A percentile compares a stretch with the other conserved stretches of the same genome.
phyloP scores from a whole-genome alignment of 192 early-diverging fungal genomes.

The Coemansia sp. region DNA sequence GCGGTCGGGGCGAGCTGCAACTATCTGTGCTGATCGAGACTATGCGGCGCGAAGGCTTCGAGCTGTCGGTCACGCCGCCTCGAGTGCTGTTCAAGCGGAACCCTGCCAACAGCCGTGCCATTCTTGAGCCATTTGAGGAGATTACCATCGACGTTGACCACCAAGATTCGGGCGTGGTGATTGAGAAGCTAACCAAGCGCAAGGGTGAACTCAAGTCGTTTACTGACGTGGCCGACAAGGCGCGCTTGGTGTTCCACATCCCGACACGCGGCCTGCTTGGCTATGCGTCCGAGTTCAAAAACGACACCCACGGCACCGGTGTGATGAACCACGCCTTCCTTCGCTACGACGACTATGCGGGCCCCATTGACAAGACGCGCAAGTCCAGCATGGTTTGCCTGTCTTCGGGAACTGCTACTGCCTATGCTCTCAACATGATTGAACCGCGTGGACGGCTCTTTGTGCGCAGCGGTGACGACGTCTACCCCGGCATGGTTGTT shows the following conservation, averaged over 20 bases:
- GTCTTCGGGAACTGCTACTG: slow-evolving; percentile 65
- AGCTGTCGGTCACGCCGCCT: slow-evolving; percentile 78
- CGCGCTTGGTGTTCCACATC: slow-evolving; percentile 75
- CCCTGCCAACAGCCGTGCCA: slow-evolving; percentile 51
- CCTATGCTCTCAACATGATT: slow-evolving; percentile 72
- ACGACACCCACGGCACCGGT: slow-evolving; percentile 82
- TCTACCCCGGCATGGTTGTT: slow-evolving; percentile 86
- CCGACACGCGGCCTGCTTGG: slow-evolving; percentile 82
- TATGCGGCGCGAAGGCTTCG: slow-evolving; percentile 87
- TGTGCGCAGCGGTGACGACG: slow-evolving; percentile 68
- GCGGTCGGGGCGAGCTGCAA: slow-evolving; percentile 86
- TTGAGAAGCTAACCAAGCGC: slow-evolving; percentile 81
- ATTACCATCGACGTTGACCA: slow-evolving; percentile 79
- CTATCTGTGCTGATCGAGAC: slow-evolving; percentile 85
- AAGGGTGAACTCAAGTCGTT: slow-evolving; percentile 82
- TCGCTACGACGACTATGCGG: slow-evolving; percentile 71
- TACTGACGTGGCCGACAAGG: slow-evolving; percentile 67
- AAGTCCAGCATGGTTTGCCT: slow-evolving; percentile 78
- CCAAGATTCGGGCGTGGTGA: slow-evolving; percentile 69
- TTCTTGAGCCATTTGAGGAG: slow-evolving; percentile 82
- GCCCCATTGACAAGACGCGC: slow-evolving; percentile 69
- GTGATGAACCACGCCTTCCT: slow-evolving; percentile 78
- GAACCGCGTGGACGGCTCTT: slow-evolving; percentile 82
- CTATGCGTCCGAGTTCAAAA: slow-evolving; percentile 85
- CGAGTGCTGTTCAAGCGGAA: slow-evolving; percentile 75